Conservation (phyloP, 805 yeast species). For the Groenewaldozyma salmanticensis region DNA sequence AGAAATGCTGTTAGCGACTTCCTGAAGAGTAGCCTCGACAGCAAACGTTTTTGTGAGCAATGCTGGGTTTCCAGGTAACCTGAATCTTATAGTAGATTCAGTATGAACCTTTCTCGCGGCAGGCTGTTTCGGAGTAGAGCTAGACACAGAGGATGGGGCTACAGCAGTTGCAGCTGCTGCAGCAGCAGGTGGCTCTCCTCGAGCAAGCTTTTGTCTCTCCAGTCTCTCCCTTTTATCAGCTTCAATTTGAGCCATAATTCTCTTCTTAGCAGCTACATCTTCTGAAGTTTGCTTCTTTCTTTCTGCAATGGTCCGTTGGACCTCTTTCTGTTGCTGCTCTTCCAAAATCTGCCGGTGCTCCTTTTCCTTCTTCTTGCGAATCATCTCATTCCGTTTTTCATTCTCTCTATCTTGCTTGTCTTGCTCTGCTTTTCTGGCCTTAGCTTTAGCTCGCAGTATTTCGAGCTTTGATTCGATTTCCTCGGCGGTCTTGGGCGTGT, state of each 20-base stretch:
- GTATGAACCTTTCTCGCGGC: conserved; percentile 9
- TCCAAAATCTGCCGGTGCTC: conserved; percentile 22
- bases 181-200: conserved; percentile 6
- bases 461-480: conserved; percentile 24
- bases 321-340: conserved; percentile 24
- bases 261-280: conserved; percentile 23
- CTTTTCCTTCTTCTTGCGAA: conserved; percentile 22
- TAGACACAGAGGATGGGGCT: conserved; percentile 14
- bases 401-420: conserved; percentile 24
- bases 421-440: conserved; percentile 22
- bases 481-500: conserved; percentile 17
- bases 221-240: conserved; percentile 26
- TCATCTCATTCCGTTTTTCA: conserved; percentile 21
- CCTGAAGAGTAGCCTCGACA: conserved; percentile 20
- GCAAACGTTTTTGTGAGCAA: conserved; percentile 18
- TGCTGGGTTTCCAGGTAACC: conserved; percentile 18
- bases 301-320: conserved; percentile 23
- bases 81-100: conserved; percentile 19
- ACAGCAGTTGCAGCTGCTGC: conserved; percentile 11
- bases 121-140: conserved; percentile 5
- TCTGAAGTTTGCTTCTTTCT: conserved; percentile 23
- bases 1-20: conserved; percentile 21
- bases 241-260: conserved; percentile 26
- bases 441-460: conserved; percentile 23
- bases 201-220: conserved; percentile 9